These are phyloP conservation scores for Leavenworthia alabamica DNA, from an alignment of 345 rosid genomes.

Conservation along the genomic window DNA sequence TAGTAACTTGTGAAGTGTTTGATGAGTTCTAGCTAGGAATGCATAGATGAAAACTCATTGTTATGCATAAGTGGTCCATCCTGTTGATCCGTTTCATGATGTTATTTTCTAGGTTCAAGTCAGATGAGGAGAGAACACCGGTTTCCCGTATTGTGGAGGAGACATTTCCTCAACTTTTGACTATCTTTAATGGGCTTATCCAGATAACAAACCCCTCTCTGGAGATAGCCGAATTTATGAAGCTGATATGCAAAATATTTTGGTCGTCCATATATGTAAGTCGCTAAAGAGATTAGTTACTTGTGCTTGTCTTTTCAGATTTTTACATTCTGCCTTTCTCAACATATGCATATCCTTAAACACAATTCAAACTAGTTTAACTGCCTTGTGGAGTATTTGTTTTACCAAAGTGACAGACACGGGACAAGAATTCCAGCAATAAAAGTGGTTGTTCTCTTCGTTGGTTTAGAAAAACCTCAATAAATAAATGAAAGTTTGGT, in stretches of 20 bases:
- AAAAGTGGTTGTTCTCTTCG: background rate
- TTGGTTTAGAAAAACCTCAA: background rate
- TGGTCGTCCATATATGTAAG: constrained; percentile 98
- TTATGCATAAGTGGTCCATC: background rate
- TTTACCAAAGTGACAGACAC: background rate
- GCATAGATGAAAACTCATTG: background rate
- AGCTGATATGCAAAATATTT: constrained; percentile 96
- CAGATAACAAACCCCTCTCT: constrained; percentile 74
- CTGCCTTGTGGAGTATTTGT: background rate
- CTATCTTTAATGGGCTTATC: constrained; percentile 70
- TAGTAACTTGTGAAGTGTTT: background rate
- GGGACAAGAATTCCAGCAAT: background rate
- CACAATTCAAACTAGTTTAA: background rate
- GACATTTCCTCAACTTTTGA: constrained; percentile 77
- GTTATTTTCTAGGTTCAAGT: constrained; percentile 69
- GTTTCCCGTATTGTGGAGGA: constrained; percentile 77
- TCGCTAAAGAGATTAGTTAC: constrained; percentile 13
- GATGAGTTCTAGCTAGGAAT: constrained; percentile 5
- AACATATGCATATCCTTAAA: background rate
- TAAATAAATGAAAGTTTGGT: background rate
- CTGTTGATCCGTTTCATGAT: constrained; percentile 2
- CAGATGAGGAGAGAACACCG: constrained; percentile 93
- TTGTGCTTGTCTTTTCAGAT: background rate
- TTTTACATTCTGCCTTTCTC: background rate
- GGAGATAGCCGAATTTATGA: constrained; percentile 86